phyloP scores from a whole-genome alignment of 176 grass and related monocot species.

The Zoysia pacifica region DNA sequence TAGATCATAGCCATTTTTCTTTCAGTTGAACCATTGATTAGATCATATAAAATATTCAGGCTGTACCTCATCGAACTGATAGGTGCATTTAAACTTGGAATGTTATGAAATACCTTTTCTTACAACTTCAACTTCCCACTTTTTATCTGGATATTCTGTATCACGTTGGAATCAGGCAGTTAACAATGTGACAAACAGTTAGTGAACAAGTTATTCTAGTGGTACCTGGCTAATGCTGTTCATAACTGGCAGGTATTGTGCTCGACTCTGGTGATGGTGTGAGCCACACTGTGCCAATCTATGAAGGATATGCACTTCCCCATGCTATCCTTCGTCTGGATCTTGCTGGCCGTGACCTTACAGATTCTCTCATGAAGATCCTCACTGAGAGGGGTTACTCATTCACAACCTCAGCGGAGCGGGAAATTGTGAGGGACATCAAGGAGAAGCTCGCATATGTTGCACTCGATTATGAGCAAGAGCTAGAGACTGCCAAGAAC shows the following conservation, averaged over 20 bases:
- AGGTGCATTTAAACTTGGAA: not conserved
- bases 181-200: not conserved
- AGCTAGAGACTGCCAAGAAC: constrained; percentile 45
- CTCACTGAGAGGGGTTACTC: constrained; percentile 49
- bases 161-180: not conserved
- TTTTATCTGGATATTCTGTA: not conserved
- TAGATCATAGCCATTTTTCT: not conserved
- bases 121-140: not conserved
- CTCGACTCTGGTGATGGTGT: constrained; percentile 56
- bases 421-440: constrained; percentile 53
- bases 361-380: constrained; percentile 39
- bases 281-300: constrained; percentile 47
- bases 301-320: constrained; percentile 44
- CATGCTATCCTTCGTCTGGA: constrained; percentile 47
- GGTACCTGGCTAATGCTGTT: not conserved
- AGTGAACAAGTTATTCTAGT: not conserved
- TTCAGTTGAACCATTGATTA: not conserved
- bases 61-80: not conserved
- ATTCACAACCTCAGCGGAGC: constrained; percentile 34
- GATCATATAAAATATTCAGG: not conserved
- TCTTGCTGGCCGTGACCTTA: constrained; percentile 47
- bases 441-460: constrained; percentile 57
- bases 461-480: constrained; percentile 47
- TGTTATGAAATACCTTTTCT: not conserved
- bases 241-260: constrained; percentile 30